These are phyloP conservation scores for Microcyclosporella mali DNA, from an alignment of 2,329 filamentous ascomycete species.

Conservation along the genomic window DNA sequence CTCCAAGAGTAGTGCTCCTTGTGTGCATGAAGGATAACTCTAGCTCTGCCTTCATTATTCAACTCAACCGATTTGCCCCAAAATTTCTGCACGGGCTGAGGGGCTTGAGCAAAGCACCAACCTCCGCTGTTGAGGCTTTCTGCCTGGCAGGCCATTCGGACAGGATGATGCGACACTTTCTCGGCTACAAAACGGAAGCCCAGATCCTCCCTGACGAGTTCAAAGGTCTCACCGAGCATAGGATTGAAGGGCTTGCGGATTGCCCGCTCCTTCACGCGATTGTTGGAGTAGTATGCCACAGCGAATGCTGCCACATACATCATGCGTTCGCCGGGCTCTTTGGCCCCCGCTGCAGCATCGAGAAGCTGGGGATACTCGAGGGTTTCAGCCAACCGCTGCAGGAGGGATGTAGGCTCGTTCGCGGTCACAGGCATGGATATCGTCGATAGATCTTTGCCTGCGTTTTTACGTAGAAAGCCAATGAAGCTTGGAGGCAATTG, in stretches of 20 bases:
- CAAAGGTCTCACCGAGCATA: conserved; percentile 90
- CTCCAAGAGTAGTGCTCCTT: conserved; percentile 83
- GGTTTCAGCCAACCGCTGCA: conserved; percentile 85
- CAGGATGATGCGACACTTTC: conserved; percentile 88
- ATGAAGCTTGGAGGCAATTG: conserved; percentile 84
- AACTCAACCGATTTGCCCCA: conserved; percentile 97
- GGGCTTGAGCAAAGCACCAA: conserved; percentile 84
- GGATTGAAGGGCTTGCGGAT: conserved; percentile 97
- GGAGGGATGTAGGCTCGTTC: conserved; percentile 82
- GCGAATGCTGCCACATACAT: conserved; percentile 87
- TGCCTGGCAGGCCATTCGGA: conserved; percentile 87
- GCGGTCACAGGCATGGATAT: conserved; percentile 97
- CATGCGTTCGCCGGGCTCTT: conserved; percentile 60
- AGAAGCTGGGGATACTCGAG: conserved; percentile 85
- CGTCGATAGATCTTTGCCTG: conserved; percentile 92
- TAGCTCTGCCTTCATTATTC: conserved; percentile 80
- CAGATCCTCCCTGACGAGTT: conserved; percentile 79
- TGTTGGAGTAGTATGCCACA: conserved; percentile 74
- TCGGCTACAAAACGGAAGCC: conserved; percentile 91
- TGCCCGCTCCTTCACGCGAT: conserved; percentile 79
- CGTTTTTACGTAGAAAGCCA: conserved; percentile 91
- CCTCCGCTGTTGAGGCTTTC: conserved; percentile 55
- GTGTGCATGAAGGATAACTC: conserved; percentile 63
- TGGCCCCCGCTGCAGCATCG: conserved; percentile 58
- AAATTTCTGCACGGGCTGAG: conserved; percentile 89